These are phyloP conservation scores for Ophiocordyceps unilateralis DNA, from an alignment of 2,329 filamentous ascomycete genomes.

Conservation along the genomic window DNA sequence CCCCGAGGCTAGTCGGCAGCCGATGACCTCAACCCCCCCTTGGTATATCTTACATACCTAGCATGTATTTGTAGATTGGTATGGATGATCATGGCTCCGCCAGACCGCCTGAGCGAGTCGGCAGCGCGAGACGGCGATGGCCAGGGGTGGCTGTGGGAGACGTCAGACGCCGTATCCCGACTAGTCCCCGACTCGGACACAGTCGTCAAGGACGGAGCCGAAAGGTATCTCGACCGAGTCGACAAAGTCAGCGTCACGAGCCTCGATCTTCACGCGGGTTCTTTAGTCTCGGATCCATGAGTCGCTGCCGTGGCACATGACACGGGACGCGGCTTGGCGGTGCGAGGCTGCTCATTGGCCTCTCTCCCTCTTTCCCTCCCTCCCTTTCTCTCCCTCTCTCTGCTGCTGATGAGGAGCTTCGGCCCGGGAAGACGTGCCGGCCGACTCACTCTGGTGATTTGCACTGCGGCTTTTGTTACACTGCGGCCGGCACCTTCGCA, in stretches of 20 bases:
- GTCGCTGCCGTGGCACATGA: neutral
- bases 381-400: neutral
- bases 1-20: neutral
- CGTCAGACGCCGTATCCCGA: no score
- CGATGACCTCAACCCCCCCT: neutral
- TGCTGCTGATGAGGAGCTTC: neutral
- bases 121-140: no score
- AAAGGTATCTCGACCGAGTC: no score
- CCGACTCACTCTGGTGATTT: no score
- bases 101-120: no score
- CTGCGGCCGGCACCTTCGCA: no score
- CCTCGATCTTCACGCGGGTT: neutral
- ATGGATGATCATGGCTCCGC: no score
- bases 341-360: neutral
- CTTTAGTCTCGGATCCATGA: neutral
- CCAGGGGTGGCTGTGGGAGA: neutral
- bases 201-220: no score
- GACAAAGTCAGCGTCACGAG: neutral
- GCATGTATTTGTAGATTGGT: neutral
- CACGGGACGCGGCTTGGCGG: neutral
- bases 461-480: no score
- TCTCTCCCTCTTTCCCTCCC: no score
- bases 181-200: no score
- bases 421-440: no score
- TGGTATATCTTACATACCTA: neutral